These are phyloP conservation scores for Ophiocordyceps unilateralis DNA, from an alignment of 2,329 filamentous ascomycete species.

Conservation along the genomic window DNA sequence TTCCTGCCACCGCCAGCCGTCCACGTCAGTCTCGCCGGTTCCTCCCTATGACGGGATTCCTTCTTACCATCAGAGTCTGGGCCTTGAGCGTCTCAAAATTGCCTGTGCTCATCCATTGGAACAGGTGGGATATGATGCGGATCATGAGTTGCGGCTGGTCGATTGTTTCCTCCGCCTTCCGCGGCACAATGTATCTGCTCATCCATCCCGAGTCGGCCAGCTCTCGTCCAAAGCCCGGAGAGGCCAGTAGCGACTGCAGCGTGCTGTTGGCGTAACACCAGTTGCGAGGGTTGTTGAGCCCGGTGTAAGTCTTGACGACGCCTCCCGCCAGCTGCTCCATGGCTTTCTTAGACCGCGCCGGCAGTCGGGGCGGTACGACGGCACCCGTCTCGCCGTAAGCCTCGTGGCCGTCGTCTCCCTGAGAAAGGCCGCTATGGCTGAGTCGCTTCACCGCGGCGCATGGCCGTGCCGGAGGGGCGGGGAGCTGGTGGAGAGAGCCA, in stretches of 20 bases:
- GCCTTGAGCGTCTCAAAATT: constrained; percentile 33
- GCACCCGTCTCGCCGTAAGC: constrained; percentile 22
- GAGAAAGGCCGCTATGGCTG: constrained; percentile 63
- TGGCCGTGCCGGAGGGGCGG: constrained; percentile 46
- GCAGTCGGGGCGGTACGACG: constrained; percentile 14
- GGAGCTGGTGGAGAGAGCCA: constrained; percentile 28
- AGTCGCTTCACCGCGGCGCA: constrained; percentile 48
- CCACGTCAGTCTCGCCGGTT: background rate
- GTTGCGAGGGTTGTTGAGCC: constrained; percentile 62
- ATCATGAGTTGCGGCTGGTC: constrained; percentile 40
- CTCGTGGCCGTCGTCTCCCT: constrained; percentile 17
- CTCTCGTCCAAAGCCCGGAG: constrained; percentile 48
- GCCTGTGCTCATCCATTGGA: constrained; percentile 37
- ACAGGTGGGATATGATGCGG: constrained; percentile 39
- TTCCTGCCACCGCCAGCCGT: constrained; percentile 15
- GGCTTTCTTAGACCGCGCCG: constrained; percentile 20
- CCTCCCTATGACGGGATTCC: background rate
- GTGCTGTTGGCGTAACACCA: constrained; percentile 91
- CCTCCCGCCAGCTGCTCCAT: constrained; percentile 22
- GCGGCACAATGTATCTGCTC: constrained; percentile 47
- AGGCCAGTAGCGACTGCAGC: constrained; percentile 67
- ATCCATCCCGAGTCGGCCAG: constrained; percentile 41
- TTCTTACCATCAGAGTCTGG: constrained; percentile 39
- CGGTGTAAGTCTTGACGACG: constrained; percentile 25
- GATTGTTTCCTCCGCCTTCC: constrained; percentile 40